A percentile compares a stretch with the other conserved stretches of the same genome.
phyloP scores from a whole-genome alignment of 2,329 filamentous ascomycete species.

The Aspergillus hortae region DNA sequence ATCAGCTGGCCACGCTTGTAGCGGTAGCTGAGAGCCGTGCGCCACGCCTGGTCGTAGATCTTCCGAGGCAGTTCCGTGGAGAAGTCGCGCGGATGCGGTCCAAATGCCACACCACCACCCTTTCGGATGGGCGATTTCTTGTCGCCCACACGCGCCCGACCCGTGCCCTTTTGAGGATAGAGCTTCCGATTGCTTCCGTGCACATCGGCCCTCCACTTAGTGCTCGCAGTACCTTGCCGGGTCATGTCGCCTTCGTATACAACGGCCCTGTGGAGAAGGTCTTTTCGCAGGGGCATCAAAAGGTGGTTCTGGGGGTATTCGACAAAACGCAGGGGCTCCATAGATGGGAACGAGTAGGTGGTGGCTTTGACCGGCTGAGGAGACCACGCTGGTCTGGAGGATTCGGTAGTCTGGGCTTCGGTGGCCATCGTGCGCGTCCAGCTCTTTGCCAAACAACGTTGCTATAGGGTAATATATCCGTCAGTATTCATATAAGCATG shows the following conservation, averaged over 20 bases:
- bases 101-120: constrained; percentile 84
- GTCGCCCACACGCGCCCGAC: constrained; percentile 72
- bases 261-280: constrained; percentile 88
- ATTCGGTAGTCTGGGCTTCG: constrained; percentile 36
- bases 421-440: constrained; percentile 49
- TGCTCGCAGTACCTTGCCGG: constrained; percentile 78
- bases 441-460: constrained; percentile 37
- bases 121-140: constrained; percentile 76
- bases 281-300: constrained; percentile 78
- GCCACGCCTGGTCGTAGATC: constrained; percentile 93
- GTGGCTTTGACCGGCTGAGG: constrained; percentile 70
- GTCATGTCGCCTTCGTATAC: constrained; percentile 88
- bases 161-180: constrained; percentile 80
- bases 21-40: constrained; percentile 87
- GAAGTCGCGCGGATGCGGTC: constrained; percentile 92
- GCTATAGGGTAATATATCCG: constrained; percentile 28
- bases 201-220: constrained; percentile 79
- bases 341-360: constrained; percentile 82
- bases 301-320: constrained; percentile 80
- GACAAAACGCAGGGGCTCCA: constrained; percentile 77
- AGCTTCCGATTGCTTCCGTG: constrained; percentile 80
- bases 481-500: constrained; percentile 19
- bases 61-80: constrained; percentile 77
- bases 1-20: constrained; percentile 84
- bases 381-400: constrained; percentile 34